These are phyloP conservation scores for Aureobasidium sp. DNA, from an alignment of 2,329 filamentous ascomycete species.

Conservation along the genomic window DNA sequence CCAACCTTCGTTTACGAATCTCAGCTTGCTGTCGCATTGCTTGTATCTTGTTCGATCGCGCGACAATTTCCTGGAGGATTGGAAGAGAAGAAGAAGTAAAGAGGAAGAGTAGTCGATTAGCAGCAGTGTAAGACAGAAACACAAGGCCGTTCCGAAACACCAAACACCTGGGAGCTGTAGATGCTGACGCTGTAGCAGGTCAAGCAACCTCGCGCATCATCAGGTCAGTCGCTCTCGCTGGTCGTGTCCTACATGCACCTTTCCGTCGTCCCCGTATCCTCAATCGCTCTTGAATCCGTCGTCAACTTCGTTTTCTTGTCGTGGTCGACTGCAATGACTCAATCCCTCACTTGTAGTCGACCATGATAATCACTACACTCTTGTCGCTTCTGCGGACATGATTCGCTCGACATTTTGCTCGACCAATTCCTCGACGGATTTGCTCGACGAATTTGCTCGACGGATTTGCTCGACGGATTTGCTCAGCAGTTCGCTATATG, in stretches of 20 bases:
- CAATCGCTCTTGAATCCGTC: neutral
- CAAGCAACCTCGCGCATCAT: neutral
- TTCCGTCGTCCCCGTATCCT: neutral
- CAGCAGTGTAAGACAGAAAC: constrained; percentile 2
- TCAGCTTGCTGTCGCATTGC: constrained; percentile 3
- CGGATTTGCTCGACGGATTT: neutral
- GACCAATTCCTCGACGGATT: neutral
- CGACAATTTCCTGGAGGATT: neutral
- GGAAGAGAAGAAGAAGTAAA: neutral
- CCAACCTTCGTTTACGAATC: neutral
- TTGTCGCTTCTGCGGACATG: neutral
- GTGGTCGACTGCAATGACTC: neutral
- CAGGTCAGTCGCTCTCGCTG: constrained; percentile 9
- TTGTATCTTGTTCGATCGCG: neutral
- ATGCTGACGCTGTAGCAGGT: constrained; percentile 8
- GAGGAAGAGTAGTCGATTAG: neutral
- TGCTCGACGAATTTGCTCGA: neutral
- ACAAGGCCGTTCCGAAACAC: neutral
- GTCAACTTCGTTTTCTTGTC: neutral
- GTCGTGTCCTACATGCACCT: neutral
- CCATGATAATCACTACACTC: neutral
- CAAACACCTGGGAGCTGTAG: neutral
- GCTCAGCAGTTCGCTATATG: neutral
- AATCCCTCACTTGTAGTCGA: neutral
- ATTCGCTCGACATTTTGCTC: neutral